Evolutionary conservation across 2,329 filamentous ascomycete genomes (phyloP).

Genomic region (Ascosphaera acerosa): DNA sequence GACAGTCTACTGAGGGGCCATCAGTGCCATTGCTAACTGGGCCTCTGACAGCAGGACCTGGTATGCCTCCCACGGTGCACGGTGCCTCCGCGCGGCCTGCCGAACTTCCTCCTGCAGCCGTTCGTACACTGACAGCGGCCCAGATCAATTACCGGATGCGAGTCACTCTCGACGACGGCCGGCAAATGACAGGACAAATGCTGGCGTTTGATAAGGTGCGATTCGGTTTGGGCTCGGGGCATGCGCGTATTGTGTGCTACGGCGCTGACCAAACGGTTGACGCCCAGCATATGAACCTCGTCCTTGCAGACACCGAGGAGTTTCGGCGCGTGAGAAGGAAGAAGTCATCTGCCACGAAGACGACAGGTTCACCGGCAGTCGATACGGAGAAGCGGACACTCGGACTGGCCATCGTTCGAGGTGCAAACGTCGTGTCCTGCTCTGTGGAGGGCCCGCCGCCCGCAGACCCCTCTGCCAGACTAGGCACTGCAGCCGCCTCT

Average conservation of each 20-base stretch:
- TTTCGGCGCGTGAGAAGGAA: slow-evolving; percentile 79
- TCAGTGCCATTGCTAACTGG: too few species aligned
- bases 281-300: slow-evolving; percentile 86
- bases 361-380: slow-evolving; percentile 39
- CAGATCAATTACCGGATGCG: slow-evolving; percentile 99
- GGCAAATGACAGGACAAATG: slow-evolving; percentile 95
- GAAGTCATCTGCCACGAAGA: slow-evolving; percentile 36
- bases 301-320: slow-evolving; percentile 95
- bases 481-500: slow-evolving; percentile 36
- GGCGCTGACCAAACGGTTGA: slow-evolving; percentile 38
- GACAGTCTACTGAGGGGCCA: neutral
- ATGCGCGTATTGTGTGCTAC: slow-evolving; percentile 31
- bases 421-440: slow-evolving; percentile 79
- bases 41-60: slow-evolving; percentile 40
- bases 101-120: neutral
- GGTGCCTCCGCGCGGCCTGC: neutral
- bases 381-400: slow-evolving; percentile 95
- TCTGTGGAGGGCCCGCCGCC: slow-evolving; percentile 91
- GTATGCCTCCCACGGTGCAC: slow-evolving; percentile 15
- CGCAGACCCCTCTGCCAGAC: slow-evolving; percentile 68
- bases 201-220: slow-evolving; percentile 88
- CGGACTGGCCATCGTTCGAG: slow-evolving; percentile 79
- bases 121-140: neutral
- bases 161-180: slow-evolving; percentile 78
- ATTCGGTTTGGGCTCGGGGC: slow-evolving; percentile 2